Conservation (phyloP, 208 protist genomes). For the Crithidia bombi region DNA sequence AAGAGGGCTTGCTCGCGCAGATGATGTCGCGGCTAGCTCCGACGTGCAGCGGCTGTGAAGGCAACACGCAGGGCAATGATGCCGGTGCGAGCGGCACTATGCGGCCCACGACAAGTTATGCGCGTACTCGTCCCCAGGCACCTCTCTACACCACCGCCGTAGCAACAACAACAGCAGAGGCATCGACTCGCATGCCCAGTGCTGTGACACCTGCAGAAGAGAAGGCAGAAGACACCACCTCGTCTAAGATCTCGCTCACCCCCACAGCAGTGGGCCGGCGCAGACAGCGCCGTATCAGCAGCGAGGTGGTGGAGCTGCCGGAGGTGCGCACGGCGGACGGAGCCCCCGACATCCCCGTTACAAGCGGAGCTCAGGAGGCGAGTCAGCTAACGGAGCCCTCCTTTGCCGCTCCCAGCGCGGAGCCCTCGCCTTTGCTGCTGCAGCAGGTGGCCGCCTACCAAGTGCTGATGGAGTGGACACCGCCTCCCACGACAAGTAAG, state of each 20-base stretch:
- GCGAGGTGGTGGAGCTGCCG: conserved; percentile 1
- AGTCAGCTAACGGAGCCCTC: not conserved
- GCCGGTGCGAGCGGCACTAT: too few species aligned
- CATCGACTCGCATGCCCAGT: too few species aligned
- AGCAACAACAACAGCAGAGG: not conserved
- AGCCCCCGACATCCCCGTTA: not conserved
- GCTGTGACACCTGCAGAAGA: too few species aligned
- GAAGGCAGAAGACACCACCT: not conserved
- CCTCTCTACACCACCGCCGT: too few species aligned
- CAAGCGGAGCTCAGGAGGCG: not conserved
- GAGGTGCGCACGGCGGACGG: not conserved
- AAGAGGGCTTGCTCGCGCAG: too few species aligned
- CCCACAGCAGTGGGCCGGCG: not conserved
- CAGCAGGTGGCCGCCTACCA: conserved; percentile 1
- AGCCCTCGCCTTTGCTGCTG: conserved; percentile 8
- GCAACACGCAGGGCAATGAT: too few species aligned
- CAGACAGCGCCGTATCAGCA: not conserved
- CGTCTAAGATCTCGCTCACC: too few species aligned
- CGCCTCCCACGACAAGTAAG: too few species aligned
- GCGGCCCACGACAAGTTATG: too few species aligned
- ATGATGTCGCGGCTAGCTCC: too few species aligned
- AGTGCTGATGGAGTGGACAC: not conserved
- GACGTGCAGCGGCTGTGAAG: too few species aligned
- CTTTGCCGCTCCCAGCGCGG: not conserved
- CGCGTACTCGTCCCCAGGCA: too few species aligned